These are phyloP conservation scores for Yamadazyma kitorensis DNA, from an alignment of 805 yeast species.

Conservation along the genomic window DNA sequence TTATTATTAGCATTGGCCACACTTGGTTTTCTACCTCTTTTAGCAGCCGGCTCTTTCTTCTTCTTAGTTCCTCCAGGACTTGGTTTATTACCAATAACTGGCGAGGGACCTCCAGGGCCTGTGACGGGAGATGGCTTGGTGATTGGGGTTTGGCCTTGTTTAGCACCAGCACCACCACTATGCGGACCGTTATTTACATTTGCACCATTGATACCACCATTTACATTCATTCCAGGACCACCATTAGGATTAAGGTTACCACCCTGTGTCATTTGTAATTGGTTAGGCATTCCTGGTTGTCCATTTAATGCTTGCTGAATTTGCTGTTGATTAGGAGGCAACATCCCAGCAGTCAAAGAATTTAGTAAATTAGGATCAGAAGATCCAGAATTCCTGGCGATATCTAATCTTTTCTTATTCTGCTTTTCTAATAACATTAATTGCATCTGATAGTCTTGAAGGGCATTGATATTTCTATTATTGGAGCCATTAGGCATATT, in stretches of 20 bases:
- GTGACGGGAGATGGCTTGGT: constrained; percentile 25
- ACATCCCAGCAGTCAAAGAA: constrained; percentile 17
- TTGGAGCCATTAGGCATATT: constrained; percentile 9
- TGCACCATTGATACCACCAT: no score
- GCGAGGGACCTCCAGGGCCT: constrained; percentile 25
- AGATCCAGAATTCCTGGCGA: constrained; percentile 39
- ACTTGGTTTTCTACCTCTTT: constrained; percentile 33
- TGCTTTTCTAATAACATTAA: constrained; percentile 71
- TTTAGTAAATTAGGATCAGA: constrained; percentile 15
- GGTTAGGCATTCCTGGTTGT: neutral
- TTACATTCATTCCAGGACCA: no score
- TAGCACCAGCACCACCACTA: neutral
- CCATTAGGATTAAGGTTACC: no score
- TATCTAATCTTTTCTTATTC: constrained; percentile 64
- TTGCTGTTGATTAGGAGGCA: constrained; percentile 23
- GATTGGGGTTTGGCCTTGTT: constrained; percentile 10
- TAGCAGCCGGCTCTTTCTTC: constrained; percentile 30
- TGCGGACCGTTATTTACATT: constrained; percentile 1
- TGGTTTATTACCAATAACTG: constrained; percentile 31
- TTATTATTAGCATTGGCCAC: constrained; percentile 12
- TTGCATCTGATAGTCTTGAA: constrained; percentile 82
- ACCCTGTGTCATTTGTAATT: constrained; percentile 1
- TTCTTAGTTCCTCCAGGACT: constrained; percentile 30
- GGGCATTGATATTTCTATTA: constrained; percentile 47
- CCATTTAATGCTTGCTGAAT: constrained; percentile 9